Base-by-base conservation (phyloP, 2,329 filamentous ascomycete genomes). In the Penicillium janthinellum region DNA sequence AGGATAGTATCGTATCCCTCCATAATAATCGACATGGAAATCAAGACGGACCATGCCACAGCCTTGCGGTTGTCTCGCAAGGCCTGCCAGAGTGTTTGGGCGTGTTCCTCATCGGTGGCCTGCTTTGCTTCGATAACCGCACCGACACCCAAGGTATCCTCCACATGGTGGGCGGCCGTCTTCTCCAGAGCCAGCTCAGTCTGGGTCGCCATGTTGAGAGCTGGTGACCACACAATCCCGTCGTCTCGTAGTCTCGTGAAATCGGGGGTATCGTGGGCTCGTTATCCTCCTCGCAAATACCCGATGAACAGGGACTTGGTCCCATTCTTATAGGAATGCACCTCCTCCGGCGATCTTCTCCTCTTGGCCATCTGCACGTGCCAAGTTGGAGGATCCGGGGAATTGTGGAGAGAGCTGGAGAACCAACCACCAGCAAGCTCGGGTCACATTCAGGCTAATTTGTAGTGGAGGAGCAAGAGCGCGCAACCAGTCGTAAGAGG, bases 1-100 rank as follows among this genome's bases (percentile, higher is more conserved):
- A 85, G 70, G 0, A 81, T 81, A 7, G 83, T 76, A 63, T 85
- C 83, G 67, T 84, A 83, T 2, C 81, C 81, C 60, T 83, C 81
- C 81, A 83, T 83, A 61, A 83, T 74, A 55, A 83, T 77, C 3
- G 78, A 76, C n/a, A 76, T 76, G 12, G 79, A 81, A 56, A 82
- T 77, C 34, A 76, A 44, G 20, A 78, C 61, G 4, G 74, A 75
- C 70, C 74, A 79, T 3, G 64, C 59, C 6, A 75, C 67, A 14
- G 71, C 72, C 44, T 69, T 71, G 22, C 63, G 64, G 31, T 71
- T 70, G n/a, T 62, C 61, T 0, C 58, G 56, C 41, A 68, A 15
- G 4, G 58, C 63, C 37, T 67, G 61, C 51, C 59, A 62, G 11
- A 68, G 51, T 0, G 61, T 66, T 31, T 68, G 66, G 0, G 63